A percentile compares a stretch with the other conserved stretches of the same genome.
These are phyloP conservation scores for Pezicula neosporulosa DNA, from an alignment of 2,329 filamentous ascomycete genomes.

Conservation along the genomic window DNA sequence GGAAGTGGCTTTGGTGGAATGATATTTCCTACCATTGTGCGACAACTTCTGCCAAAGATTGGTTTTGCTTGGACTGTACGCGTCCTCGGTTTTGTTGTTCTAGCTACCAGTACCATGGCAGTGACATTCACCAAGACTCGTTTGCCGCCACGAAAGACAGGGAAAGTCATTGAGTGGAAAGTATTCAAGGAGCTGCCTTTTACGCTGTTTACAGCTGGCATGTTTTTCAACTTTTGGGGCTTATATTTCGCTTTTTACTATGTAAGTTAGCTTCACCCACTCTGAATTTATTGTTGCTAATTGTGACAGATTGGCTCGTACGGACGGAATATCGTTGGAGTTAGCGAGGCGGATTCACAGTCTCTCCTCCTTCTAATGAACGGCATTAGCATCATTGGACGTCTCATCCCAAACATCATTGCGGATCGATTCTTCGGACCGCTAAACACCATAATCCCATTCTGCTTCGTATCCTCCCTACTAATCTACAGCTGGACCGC, in stretches of 20 bases:
- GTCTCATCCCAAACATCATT: constrained; percentile 43
- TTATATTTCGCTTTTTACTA: constrained; percentile 42
- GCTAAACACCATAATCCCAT: constrained; percentile 46
- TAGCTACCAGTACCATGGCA: constrained; percentile 32
- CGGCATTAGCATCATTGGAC: constrained; percentile 45
- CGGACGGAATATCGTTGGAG: constrained; percentile 13
- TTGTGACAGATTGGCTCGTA: constrained; percentile 26
- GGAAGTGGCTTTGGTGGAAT: constrained; percentile 34
- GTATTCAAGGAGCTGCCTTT: constrained; percentile 39
- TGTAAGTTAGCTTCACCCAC: constrained; percentile 13
- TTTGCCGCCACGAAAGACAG: constrained; percentile 26
- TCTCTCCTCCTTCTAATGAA: constrained; percentile 49
- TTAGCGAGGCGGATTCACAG: constrained; percentile 36
- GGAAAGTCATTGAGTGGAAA: constrained; percentile 35
- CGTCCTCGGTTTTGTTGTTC: constrained; percentile 37
- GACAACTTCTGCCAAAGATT: constrained; percentile 31
- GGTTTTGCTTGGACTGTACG: constrained; percentile 40
- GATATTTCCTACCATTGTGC: constrained; percentile 36
- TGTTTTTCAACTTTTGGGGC: constrained; percentile 34
- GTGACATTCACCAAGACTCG: constrained; percentile 24
- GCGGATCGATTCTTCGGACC: constrained; percentile 47
- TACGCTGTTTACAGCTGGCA: constrained; percentile 36
- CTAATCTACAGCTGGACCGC: constrained; percentile 42
- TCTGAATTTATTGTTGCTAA: neutral
- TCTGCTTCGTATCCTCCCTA: constrained; percentile 9